Conservation (phyloP, 129 eudicot genomes). For the Helichrysum umbraculigerum region DNA sequence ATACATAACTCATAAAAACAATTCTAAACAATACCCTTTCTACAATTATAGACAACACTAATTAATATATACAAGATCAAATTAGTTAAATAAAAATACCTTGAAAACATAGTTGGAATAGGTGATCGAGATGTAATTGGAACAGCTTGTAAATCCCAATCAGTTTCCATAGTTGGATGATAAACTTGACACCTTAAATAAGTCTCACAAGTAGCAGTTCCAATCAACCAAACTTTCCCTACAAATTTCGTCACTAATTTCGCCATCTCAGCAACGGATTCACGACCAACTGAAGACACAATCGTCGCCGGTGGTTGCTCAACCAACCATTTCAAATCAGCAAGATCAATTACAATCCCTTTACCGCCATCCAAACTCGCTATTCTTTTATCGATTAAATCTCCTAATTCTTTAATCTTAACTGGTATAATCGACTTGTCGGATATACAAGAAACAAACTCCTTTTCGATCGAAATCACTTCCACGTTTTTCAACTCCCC, state of each 20-base stretch:
- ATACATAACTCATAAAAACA: background rate
- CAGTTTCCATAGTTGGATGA: slow-evolving; percentile 84
- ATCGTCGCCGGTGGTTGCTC: slow-evolving; percentile 52
- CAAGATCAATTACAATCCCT: slow-evolving; percentile 60
- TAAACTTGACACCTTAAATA: slow-evolving; percentile 92
- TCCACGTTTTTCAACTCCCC: slow-evolving; percentile 43
- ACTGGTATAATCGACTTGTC: slow-evolving; percentile 36
- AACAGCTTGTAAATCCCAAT: slow-evolving; percentile 96
- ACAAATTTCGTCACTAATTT: slow-evolving; percentile 45
- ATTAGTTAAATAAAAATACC: slow-evolving; percentile 40
- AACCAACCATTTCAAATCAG: slow-evolving; percentile 81
- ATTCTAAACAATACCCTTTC: slow-evolving; percentile 12
- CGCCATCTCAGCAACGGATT: slow-evolving; percentile 60
- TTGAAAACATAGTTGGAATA: slow-evolving; percentile 58
- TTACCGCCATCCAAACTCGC: slow-evolving; percentile 26
- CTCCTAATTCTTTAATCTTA: slow-evolving; percentile 60
- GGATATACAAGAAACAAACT: slow-evolving; percentile 28
- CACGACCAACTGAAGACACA: slow-evolving; percentile 43
- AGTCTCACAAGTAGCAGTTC: slow-evolving; percentile 94
- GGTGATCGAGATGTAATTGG: slow-evolving; percentile 83
- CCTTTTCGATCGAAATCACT: slow-evolving; percentile 55
- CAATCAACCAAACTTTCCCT: slow-evolving; percentile 72
- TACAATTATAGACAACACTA: background rate
- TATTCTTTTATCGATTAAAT: slow-evolving; percentile 42
- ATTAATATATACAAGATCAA: background rate